These are phyloP conservation scores for Jatropha multifida DNA, from an alignment of 441 rosid species.

Conservation along the genomic window DNA sequence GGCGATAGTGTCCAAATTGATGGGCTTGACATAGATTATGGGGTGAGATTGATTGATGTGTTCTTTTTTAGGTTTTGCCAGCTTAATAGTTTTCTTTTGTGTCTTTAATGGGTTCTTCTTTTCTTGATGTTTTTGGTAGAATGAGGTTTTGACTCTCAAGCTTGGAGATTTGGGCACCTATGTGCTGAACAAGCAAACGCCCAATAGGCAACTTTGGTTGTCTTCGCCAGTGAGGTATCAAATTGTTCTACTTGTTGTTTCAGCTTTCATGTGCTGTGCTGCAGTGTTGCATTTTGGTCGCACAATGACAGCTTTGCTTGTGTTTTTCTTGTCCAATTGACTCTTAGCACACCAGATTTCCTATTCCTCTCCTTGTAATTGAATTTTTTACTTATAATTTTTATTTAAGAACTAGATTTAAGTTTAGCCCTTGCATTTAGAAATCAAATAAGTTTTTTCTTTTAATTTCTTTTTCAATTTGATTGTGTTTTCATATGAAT, in stretches of 20 bases:
- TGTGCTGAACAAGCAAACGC: slow-evolving; percentile 73
- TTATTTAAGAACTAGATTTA: neutral
- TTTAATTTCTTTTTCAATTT: neutral
- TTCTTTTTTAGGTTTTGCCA: neutral
- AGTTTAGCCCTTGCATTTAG: neutral
- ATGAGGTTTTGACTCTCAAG: slow-evolving; percentile 71
- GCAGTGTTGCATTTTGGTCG: neutral
- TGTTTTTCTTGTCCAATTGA: neutral
- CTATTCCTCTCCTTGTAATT: neutral
- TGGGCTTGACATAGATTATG: slow-evolving; percentile 88
- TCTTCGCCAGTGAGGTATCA: slow-evolving; percentile 69
- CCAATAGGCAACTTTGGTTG: slow-evolving; percentile 71
- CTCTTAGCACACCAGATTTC: neutral
- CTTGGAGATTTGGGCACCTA: slow-evolving; percentile 67
- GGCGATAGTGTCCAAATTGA: slow-evolving; percentile 76
- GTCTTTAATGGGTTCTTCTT: slow-evolving; percentile 5
- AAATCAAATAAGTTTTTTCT: neutral
- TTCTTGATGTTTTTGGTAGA: slow-evolving; percentile 35
- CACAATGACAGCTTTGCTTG: neutral
- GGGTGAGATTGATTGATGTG: slow-evolving; percentile 47
- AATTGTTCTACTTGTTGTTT: neutral
- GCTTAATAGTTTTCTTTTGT: neutral
- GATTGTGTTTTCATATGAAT: neutral
- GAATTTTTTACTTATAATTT: neutral
- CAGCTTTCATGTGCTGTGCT: neutral